Evolutionary conservation across 2,329 filamentous ascomycete species (phyloP).

Genomic region (Alternaria longipes): DNA sequence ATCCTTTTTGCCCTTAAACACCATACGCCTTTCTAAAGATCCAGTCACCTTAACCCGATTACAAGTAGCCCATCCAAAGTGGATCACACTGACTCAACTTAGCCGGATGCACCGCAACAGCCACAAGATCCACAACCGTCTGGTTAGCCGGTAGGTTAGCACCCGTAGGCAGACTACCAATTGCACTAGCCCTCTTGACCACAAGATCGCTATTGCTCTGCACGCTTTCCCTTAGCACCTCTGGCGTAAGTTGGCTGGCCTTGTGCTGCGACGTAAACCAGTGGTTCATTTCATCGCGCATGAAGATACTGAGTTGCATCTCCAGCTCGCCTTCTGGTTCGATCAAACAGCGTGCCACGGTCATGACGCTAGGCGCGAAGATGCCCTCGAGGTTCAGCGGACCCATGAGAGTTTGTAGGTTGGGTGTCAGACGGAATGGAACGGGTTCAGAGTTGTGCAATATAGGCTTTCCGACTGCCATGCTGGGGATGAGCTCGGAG

Average conservation of each 20-base stretch:
- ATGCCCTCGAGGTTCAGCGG: conserved; percentile 95
- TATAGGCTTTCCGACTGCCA: conserved; percentile 83
- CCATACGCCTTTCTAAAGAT: not conserved
- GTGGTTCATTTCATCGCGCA: conserved; percentile 96
- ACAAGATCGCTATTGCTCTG: conserved; percentile 89
- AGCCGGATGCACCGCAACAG: conserved; percentile 90
- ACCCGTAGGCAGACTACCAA: conserved; percentile 79
- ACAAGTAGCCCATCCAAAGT: conserved; percentile 97
- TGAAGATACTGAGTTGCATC: conserved; percentile 91
- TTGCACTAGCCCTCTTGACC: conserved; percentile 85
- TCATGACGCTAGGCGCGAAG: conserved; percentile 94
- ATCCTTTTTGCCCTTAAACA: not conserved
- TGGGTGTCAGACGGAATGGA: conserved; percentile 95
- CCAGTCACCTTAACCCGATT: conserved; percentile 24
- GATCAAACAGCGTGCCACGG: conserved; percentile 91
- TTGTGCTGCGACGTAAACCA: conserved; percentile 90
- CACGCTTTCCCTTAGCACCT: conserved; percentile 79
- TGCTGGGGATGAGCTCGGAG: conserved; percentile 88
- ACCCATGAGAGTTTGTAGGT: conserved; percentile 94
- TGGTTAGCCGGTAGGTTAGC: conserved; percentile 89
- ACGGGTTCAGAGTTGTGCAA: conserved; percentile 97
- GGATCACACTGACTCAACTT: conserved; percentile 89
- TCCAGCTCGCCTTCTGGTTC: conserved; percentile 86
- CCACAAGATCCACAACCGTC: conserved; percentile 93
- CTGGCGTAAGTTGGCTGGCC: conserved; percentile 60